Evolutionary conservation across 2,329 filamentous ascomycete species (phyloP), one percentile per base, ranked within the genome.

Genomic region (Pestalotiopsis sp.): DNA sequence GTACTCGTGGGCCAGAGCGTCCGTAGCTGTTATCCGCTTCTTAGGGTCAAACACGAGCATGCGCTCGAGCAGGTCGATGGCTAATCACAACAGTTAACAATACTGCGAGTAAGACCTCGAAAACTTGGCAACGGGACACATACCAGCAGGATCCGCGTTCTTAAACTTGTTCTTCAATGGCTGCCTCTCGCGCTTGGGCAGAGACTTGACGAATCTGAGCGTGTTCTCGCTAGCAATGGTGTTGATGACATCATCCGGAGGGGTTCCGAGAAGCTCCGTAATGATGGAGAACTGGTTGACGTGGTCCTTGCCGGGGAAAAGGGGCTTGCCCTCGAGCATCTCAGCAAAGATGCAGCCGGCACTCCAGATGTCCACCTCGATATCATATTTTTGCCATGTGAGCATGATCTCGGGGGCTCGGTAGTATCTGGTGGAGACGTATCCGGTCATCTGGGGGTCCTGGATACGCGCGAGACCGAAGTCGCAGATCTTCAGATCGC

Each of bases 221-320:
- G 96, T 99, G 79, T 99, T 99, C 82, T 98, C 96, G 79, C 95
- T 98, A 75, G 95, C 97, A 79, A 99, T 99, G 56, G 94, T 97
- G 83, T 97, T 92, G 79, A 99, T 98, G 76, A 99, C 96, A 86
- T 99, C 96, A 80, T 98, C 94, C 44, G 96, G 96, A 11, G 96
- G 96, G 40, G 96, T 98, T 60, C 96, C 96, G 57, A 99, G 88
- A 52, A 99, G 88, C 80, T 99, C 96, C 22, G 96, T 99, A 79
- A 99, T 99, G 84, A 99, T 99, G 73, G 94, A 98, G 82, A 99
- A 99, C 80, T 99, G 96, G 83, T 99, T 97, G 81, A 99, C 96
- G 78, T 99, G 96, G 78, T 99, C 96, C 84, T 99, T 99, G 79
- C 96, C 96, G 0, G 96, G 96, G 86, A 99, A 99, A 24, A 99